Percentiles rank a stretch among this genome's conserved stretches.
Evolutionary conservation across 1,284 basidiomycete genomes (phyloP).

Genomic region (Xerocomus minutiporus): DNA sequence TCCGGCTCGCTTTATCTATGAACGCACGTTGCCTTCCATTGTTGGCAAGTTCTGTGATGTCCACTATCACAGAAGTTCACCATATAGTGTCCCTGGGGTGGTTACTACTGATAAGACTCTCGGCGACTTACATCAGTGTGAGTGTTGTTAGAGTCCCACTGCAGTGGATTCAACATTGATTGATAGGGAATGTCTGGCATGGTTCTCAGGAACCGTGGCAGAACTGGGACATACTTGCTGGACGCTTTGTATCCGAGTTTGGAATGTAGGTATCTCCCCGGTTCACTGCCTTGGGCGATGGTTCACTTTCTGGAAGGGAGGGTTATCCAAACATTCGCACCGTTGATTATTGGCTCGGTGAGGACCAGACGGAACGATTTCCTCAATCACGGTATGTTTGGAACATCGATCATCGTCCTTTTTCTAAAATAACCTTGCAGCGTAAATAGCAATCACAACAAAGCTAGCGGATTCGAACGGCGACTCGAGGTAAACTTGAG

Average conservation of each 20-base stretch:
- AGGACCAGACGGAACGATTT: conserved; percentile 65
- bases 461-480: conserved; percentile 83
- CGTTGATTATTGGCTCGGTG: conserved; percentile 77
- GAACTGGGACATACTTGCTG: conserved; percentile 81
- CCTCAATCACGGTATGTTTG: conserved; percentile 77
- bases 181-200: conserved; percentile 86
- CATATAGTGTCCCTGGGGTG: conserved; percentile 79
- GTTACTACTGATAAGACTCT: conserved; percentile 68
- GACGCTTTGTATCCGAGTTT: conserved; percentile 87
- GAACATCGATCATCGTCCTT: conserved; percentile 11
- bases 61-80: conserved; percentile 79
- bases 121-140: conserved; percentile 86
- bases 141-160: conserved; percentile 16
- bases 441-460: conserved; percentile 79
- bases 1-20: conserved; percentile 85
- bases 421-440: conserved; percentile 34
- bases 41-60: conserved; percentile 62
- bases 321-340: conserved; percentile 83
- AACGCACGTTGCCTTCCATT: conserved; percentile 71
- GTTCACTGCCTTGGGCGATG: background rate
- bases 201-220: conserved; percentile 84
- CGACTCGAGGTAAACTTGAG: conserved; percentile 62
- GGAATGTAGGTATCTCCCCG: conserved; percentile 58
- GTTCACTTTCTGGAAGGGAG: conserved; percentile 46
- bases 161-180: conserved; percentile 1